Evolutionary conservation across 805 yeast species (phyloP), one percentile per base, ranked within the genome.

Genomic region (Candida easanensis): DNA sequence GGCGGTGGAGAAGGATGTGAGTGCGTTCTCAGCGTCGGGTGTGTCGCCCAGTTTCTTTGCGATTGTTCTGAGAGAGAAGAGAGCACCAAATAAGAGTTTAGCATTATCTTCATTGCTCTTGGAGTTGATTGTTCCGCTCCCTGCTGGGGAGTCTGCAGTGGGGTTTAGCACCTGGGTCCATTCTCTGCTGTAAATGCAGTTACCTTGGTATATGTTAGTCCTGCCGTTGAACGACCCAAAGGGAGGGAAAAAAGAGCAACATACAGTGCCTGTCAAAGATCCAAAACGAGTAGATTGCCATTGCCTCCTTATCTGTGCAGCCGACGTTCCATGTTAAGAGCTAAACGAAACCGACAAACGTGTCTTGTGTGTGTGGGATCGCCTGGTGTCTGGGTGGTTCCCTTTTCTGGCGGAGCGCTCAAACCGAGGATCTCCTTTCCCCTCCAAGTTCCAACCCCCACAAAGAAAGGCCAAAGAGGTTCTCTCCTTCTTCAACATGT

Each of bases 221-320:
- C 14, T 18, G 5, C 15, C 23, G 10, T 32, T 6, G 9, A 31
- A n/a, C 31, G 15, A n/a, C 8, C 11, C 26, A 11, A 14, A 18
- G 17, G 10, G n/a, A 9, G 31, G 31, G 31, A 7, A 14, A n/a
- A n/a, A n/a, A 27, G 6, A 17, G 25, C 14, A 8, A 61, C 76
- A 39, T 68, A 65, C 97, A 87, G 65, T 91, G 97, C 60, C 93
- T 76, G 62, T 91, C 97, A 60, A 84, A 91, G 42, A 91, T 78
- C 86, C 89, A 87, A 59, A 90, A 84, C 10, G 96, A 86, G 66
- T 83, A 82, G 36, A 89, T 80, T 31, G 85, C 77, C 86, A 80
- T 79, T 5, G 18, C 14, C 14, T 11, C 14, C 6, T 26, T 11
- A 5, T 8, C n/a, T 26, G 6, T 8, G 30, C 5, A 13, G 30